phyloP scores from a whole-genome alignment of 192 early-diverging fungal species.

The Rhizophagus sp. region DNA sequence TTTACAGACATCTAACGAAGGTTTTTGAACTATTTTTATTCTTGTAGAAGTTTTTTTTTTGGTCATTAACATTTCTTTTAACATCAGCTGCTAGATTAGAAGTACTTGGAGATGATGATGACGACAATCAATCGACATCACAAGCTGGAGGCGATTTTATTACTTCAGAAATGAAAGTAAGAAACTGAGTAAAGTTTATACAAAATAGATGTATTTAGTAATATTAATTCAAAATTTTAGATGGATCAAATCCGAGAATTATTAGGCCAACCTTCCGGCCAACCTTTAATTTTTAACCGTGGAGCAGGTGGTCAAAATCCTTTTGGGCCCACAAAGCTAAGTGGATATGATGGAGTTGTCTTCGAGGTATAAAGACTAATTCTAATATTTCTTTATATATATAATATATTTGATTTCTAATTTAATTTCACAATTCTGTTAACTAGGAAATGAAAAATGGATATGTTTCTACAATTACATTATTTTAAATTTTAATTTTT shows the following conservation, averaged over 20 bases:
- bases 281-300: slow-evolving; percentile 61
- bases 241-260: slow-evolving; percentile 33
- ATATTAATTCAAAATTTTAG: slow-evolving; percentile 27
- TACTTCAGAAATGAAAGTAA: slow-evolving; percentile 10
- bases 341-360: slow-evolving; percentile 59
- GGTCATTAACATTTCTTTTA: slow-evolving; percentile 8
- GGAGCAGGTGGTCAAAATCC: slow-evolving; percentile 69
- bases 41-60: slow-evolving; percentile 4
- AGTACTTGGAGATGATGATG: slow-evolving; percentile 38
- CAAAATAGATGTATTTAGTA: slow-evolving; percentile 23
- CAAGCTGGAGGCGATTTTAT: neutral
- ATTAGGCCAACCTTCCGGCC: slow-evolving; percentile 39
- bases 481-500: slow-evolving; percentile 39
- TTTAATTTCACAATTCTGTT: no score
- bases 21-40: neutral
- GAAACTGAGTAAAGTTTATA: neutral
- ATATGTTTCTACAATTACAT: slow-evolving; percentile 57
- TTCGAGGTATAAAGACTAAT: slow-evolving; percentile 43
- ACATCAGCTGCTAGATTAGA: slow-evolving; percentile 6
- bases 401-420: no score
- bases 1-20: slow-evolving; percentile 2
- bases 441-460: slow-evolving; percentile 59
- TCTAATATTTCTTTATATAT: no score
- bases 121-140: slow-evolving; percentile 33
- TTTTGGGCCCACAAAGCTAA: slow-evolving; percentile 69